These are phyloP conservation scores for Amaranthus hypochondriacus DNA, from an alignment of 148 eudicot genomes.

Conservation along the genomic window DNA sequence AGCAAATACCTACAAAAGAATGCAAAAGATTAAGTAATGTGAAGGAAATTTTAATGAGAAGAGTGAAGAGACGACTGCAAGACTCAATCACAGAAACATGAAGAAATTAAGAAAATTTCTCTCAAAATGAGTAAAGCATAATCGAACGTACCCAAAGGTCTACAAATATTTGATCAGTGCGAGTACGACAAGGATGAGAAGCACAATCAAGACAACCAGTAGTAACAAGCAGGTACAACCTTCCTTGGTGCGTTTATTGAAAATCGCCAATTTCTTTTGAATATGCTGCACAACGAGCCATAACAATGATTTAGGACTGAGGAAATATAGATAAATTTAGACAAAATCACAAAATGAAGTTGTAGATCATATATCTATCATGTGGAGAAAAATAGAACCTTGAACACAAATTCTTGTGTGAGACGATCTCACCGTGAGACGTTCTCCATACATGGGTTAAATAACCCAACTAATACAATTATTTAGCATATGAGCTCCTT, in stretches of 20 bases:
- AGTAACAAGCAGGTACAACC: constrained; percentile 65
- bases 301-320: not conserved
- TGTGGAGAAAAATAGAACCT: not conserved
- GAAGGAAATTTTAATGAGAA: not conserved
- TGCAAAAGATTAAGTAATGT: constrained; percentile 1
- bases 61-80: too few species aligned
- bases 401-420: not conserved
- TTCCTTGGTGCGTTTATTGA: constrained; percentile 77
- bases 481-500: too few species aligned
- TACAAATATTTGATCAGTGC: constrained; percentile 68
- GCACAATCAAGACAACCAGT: constrained; percentile 50
- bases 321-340: not conserved
- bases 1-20: constrained; percentile 7
- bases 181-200: constrained; percentile 45
- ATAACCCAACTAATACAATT: too few species aligned
- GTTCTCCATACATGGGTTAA: too few species aligned
- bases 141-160: constrained; percentile 22
- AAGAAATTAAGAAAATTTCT: not conserved
- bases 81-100: not conserved
- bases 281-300: constrained; percentile 54
- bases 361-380: not conserved
- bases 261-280: constrained; percentile 62
- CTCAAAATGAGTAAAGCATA: not conserved
- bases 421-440: not conserved
- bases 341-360: not conserved